A percentile compares a stretch with the other conserved stretches of the same genome.
Conservation (phyloP, 1,139 yeast species). For the Yarrowia galli region DNA sequence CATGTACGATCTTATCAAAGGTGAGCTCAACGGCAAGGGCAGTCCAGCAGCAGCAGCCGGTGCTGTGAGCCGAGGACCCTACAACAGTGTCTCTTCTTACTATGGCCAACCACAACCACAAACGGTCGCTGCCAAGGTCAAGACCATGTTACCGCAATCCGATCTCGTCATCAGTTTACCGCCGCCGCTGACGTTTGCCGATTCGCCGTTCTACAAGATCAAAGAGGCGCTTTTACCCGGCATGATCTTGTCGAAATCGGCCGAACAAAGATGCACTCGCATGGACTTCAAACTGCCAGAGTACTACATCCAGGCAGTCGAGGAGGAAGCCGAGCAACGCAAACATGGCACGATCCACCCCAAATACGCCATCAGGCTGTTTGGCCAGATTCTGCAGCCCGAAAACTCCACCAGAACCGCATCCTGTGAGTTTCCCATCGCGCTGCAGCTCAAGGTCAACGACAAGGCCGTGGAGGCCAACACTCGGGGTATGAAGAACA, state of each 20-base stretch:
- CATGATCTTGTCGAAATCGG: conserved; percentile 5
- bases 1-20: conserved; percentile 14
- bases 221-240: conserved; percentile 16
- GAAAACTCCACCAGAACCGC: conserved; percentile 39
- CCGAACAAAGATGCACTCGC: conserved; percentile 43
- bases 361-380: conserved; percentile 29
- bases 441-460: conserved; percentile 45
- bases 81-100: not conserved
- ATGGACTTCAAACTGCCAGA: conserved; percentile 46
- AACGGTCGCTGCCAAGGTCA: conserved; percentile 23
- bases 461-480: conserved; percentile 45
- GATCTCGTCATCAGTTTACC: conserved; percentile 13
- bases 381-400: conserved; percentile 39
- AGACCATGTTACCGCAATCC: not conserved
- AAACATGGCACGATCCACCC: conserved; percentile 10
- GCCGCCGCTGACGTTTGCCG: conserved; percentile 7
- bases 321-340: conserved; percentile 23
- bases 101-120: conserved; percentile 15
- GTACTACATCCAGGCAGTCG: conserved; percentile 42
- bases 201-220: conserved; percentile 24
- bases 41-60: not conserved
- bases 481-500: conserved; percentile 52
- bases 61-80: not conserved
- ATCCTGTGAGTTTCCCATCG: conserved; percentile 44
- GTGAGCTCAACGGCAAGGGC: conserved; percentile 14